Percentiles rank a stretch among this genome's conserved stretches.
Conservation (phyloP, 75 land plant species). For the Sequoia sempervirens region DNA sequence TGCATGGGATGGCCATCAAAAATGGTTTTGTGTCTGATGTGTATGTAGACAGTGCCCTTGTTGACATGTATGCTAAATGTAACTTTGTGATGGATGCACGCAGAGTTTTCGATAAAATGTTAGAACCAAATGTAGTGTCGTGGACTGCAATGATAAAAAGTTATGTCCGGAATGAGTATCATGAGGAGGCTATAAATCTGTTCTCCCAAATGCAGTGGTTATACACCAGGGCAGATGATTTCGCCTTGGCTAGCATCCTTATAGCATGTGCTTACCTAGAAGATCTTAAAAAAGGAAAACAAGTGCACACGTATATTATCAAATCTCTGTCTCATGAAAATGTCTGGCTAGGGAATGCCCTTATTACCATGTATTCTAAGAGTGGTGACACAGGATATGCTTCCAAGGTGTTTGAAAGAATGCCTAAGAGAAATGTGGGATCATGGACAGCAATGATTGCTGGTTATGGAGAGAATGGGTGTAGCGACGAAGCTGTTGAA, state of each 20-base stretch:
- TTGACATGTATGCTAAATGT: conserved; percentile 52
- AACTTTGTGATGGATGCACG: conserved; percentile 30
- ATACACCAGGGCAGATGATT: conserved; percentile 33
- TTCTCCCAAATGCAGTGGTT: conserved; percentile 35
- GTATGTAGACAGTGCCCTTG: conserved; percentile 23
- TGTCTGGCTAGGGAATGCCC: conserved; percentile 33
- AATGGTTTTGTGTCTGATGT: conserved; percentile 8
- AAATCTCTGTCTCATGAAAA: conserved; percentile 30
- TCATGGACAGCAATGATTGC: conserved; percentile 50
- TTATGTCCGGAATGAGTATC: conserved; percentile 35
- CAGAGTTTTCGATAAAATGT: conserved; percentile 32
- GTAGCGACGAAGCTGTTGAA: conserved; percentile 25
- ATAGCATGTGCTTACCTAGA: conserved; percentile 53
- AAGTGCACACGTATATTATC: conserved; percentile 34
- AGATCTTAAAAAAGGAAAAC: conserved; percentile 43
- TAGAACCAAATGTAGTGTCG: conserved; percentile 38
- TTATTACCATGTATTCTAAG: conserved; percentile 44
- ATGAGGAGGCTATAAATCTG: conserved; percentile 29
- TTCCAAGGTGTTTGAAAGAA: conserved; percentile 32
- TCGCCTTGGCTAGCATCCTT: conserved; percentile 42
- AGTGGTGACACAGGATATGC: conserved; percentile 28
- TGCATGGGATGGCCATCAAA: neutral
- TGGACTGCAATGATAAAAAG: conserved; percentile 79
- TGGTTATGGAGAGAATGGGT: conserved; percentile 43
- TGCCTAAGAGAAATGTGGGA: conserved; percentile 34